These are phyloP conservation scores for Mycena leptocephala DNA, from an alignment of 768 basidiomycete genomes.

Conservation along the genomic window DNA sequence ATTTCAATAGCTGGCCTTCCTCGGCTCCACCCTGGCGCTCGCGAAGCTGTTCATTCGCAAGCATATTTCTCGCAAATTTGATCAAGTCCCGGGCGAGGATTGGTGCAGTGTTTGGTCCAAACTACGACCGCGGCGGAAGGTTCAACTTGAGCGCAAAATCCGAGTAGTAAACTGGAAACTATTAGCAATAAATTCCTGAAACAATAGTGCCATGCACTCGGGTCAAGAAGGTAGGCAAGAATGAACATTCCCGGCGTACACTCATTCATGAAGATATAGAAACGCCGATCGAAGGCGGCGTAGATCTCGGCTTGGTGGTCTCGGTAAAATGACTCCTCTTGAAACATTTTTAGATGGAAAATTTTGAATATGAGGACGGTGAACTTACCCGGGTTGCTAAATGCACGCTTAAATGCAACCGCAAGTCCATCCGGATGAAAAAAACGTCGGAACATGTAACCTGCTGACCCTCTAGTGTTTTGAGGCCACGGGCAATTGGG, in stretches of 20 bases:
- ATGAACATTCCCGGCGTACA: constrained; percentile 13
- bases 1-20: too few species aligned
- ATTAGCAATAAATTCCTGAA: too few species aligned
- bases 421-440: not conserved
- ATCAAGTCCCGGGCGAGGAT: too few species aligned
- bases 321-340: constrained; percentile 4
- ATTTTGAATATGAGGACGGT: too few species aligned
- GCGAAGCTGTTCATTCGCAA: too few species aligned
- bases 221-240: constrained; percentile 12
- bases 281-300: not conserved
- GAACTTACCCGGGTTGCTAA: not conserved
- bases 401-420: not conserved
- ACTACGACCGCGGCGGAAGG: too few species aligned
- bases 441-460: not conserved
- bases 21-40: too few species aligned
- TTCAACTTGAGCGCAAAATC: too few species aligned
- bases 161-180: too few species aligned
- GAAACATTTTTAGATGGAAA: not conserved
- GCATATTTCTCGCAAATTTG: too few species aligned
- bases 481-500: not conserved
- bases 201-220: too few species aligned
- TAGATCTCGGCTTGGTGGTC: not conserved
- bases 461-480: constrained; percentile 8
- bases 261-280: constrained; percentile 3
- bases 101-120: too few species aligned